These are phyloP conservation scores for Phycomyces blakesleeanus DNA, from an alignment of 192 early-diverging fungal genomes.

Conservation along the genomic window DNA sequence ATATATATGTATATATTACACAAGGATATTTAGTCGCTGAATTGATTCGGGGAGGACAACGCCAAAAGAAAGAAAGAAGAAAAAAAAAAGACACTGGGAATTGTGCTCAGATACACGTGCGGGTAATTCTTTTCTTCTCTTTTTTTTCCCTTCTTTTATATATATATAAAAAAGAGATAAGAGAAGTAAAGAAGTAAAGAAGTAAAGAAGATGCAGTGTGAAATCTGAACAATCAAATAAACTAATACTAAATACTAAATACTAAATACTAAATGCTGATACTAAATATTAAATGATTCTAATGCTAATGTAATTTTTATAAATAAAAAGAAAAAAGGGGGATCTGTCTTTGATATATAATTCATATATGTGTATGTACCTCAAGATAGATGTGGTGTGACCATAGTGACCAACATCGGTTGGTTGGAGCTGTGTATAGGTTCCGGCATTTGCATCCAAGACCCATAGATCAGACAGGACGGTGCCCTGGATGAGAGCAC, in stretches of 20 bases:
- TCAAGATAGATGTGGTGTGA: slow-evolving; percentile 21
- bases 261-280: no score
- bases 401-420: slow-evolving; percentile 18
- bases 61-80: neutral
- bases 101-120: neutral
- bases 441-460: slow-evolving; percentile 9
- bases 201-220: neutral
- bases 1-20: slow-evolving; percentile 7
- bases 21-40: neutral
- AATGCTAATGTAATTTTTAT: no score
- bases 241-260: no score
- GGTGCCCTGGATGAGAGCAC: neutral
- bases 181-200: no score
- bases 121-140: no score
- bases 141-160: no score
- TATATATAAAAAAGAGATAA: no score
- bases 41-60: neutral
- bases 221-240: no score
- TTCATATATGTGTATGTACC: slow-evolving; percentile 2
- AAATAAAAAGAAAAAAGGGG: no score
- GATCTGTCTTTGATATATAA: neutral
- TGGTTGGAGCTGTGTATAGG: slow-evolving; percentile 1
- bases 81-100: neutral
- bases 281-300: no score
- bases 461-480: slow-evolving; percentile 16